Base-by-base conservation (phyloP, 371 early-diverging fungal genomes). In the Rhizopus stolonifer region DNA sequence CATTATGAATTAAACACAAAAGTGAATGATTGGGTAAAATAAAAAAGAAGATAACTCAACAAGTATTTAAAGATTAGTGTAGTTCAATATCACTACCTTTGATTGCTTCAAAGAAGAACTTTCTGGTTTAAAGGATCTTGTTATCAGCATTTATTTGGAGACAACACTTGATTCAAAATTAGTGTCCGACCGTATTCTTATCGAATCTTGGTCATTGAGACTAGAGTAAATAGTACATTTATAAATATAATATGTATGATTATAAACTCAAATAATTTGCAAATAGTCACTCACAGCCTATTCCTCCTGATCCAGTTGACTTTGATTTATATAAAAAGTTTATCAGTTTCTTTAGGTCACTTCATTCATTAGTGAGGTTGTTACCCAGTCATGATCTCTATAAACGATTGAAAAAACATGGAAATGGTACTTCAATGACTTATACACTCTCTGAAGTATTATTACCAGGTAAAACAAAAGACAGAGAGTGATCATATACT, bases 321-420 rank as follows among this genome's bases (percentile, higher is more conserved):
- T 77, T 91, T 17, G 80, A 86, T 36, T 82, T 92, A 18, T 92
- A 95, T 77, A 95, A 94, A 68, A 83, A 87, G 42, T 86, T 86
- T 3, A 89, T 91, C 45, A 79, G 88, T 22, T 91, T 91, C 54
- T 95, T 95, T 69, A 76, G 94, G 32, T 83, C 90, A 14, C 65
- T 95, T 22, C 89, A 85, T 69, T 77, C 88, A 21, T 80, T 84
- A 57, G 83, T 87, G 46, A 82, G 89, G 14, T 76, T 92, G 26
- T 62, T 93, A 46, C 94, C 95, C 0, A 74, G 84, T 14, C 80
- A 85, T 60, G 58, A 77, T 13, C 73, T 90, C 15, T 79, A 72
- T 52, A 77, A 76, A 15, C 69, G 80, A 15, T 44, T 49, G 9
- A 76, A 67, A 40, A 60, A 61, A 45, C 59, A 67, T 49, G 44